Evolutionary conservation across 1,284 basidiomycete genomes (phyloP).

Genomic region (Mycena citricolor): DNA sequence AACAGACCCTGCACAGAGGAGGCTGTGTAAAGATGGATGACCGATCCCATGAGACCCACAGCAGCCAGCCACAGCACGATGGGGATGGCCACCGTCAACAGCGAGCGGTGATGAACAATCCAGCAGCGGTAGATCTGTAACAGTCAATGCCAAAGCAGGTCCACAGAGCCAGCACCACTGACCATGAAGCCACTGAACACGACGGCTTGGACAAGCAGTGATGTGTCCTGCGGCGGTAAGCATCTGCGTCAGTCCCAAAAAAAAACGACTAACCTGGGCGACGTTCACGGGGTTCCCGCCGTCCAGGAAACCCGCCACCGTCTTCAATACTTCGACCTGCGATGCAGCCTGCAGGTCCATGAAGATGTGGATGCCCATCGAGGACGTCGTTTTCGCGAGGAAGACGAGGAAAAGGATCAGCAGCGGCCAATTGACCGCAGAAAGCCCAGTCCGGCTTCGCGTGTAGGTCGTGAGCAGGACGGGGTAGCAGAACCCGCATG

Average conservation of each 20-base stretch:
- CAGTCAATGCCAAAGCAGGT: not conserved
- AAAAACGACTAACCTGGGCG: conserved; percentile 8
- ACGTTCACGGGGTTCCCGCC: conserved; percentile 7
- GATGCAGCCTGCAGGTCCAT: conserved; percentile 4
- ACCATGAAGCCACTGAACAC: conserved; percentile 17
- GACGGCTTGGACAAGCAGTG: conserved; percentile 6
- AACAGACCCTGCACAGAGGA: conserved; percentile 6
- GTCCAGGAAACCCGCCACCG: not conserved
- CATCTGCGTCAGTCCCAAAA: not conserved
- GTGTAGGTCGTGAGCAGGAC: conserved; percentile 4
- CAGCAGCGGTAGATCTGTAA: conserved; percentile 20
- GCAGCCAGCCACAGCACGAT: conserved; percentile 11
- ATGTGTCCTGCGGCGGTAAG: conserved; percentile 5
- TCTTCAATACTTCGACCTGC: not conserved
- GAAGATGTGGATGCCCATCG: conserved; percentile 9
- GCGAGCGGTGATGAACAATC: conserved; percentile 12
- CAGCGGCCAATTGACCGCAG: conserved; percentile 12
- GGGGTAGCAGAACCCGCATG: conserved; percentile 8
- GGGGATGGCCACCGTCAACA: conserved; percentile 2
- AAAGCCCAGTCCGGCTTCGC: not conserved
- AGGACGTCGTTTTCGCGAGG: conserved; percentile 16
- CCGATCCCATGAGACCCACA: conserved; percentile 13
- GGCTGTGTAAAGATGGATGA: conserved; percentile 9
- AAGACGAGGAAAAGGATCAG: conserved; percentile 16
- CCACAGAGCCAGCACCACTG: not conserved